Evolutionary conservation across 148 eudicot species (phyloP).

Genomic region (Spergularia bocconei): DNA sequence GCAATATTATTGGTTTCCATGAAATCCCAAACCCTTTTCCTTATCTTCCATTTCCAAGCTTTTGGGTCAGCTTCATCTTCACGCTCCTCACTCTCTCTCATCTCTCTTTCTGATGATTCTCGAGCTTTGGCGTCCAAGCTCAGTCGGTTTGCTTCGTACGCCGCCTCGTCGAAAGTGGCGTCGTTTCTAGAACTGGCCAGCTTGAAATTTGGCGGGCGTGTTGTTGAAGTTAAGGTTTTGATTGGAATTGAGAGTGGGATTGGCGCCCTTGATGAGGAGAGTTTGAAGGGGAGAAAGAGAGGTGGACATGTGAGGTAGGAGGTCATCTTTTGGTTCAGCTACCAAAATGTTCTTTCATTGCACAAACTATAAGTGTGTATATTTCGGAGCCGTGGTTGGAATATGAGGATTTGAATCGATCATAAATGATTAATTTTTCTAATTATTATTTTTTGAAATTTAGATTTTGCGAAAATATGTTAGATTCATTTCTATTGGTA

Average conservation of each 20-base stretch:
- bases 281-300: constrained; percentile 17
- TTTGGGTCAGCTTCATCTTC: constrained; percentile 45
- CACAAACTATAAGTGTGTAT: too few species aligned
- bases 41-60: constrained; percentile 89
- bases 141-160: constrained; percentile 65
- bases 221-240: background rate
- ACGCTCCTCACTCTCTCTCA: background rate
- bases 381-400: too few species aligned
- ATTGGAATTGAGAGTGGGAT: constrained; percentile 6
- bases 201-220: constrained; percentile 8
- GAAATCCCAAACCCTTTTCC: constrained; percentile 82
- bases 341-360: too few species aligned
- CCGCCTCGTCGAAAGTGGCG: constrained; percentile 49
- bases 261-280: background rate
- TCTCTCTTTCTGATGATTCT: constrained; percentile 37
- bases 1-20: constrained; percentile 83
- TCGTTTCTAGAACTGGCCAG: constrained; percentile 34
- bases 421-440: too few species aligned
- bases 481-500: too few species aligned
- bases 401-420: too few species aligned
- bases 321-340: background rate
- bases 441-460: too few species aligned
- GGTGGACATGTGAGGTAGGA: constrained; percentile 2
- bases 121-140: constrained; percentile 70
- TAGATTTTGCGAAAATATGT: too few species aligned